Percentiles rank a stretch among this genome's conserved stretches.
Conservation (phyloP, 805 yeast species). For the Candida piceae region DNA sequence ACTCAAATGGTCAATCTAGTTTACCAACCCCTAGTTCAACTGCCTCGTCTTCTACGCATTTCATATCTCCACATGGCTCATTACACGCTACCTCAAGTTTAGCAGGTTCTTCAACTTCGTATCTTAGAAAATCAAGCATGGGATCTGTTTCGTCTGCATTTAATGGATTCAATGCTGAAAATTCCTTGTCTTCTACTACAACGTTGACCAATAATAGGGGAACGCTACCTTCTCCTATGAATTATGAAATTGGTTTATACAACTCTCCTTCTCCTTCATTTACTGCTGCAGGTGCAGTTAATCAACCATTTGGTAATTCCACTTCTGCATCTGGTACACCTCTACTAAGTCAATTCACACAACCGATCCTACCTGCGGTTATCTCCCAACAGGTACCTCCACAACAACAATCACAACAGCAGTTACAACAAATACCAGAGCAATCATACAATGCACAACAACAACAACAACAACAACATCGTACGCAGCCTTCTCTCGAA, state of each 20-base stretch:
- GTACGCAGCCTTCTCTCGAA: background rate
- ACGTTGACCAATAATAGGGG: slow-evolving; percentile 4
- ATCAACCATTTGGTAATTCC: background rate
- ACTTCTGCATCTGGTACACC: background rate
- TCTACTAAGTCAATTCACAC: background rate
- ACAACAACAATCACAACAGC: slow-evolving; percentile 7
- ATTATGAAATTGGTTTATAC: slow-evolving; percentile 2
- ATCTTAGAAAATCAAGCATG: slow-evolving; percentile 1
- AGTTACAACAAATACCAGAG: slow-evolving; percentile 1
- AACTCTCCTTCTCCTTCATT: slow-evolving; percentile 6
- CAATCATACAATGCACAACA: background rate
- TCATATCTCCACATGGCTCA: background rate
- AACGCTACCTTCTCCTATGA: slow-evolving; percentile 6
- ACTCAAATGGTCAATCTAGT: background rate
- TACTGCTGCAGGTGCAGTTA: background rate
- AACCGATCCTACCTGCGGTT: slow-evolving; percentile 1
- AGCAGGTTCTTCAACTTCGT: slow-evolving; percentile 1
- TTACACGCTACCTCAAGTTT: background rate
- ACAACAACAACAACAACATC: slow-evolving; percentile 3
- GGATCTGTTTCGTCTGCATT: slow-evolving; percentile 2
- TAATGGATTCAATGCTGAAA: slow-evolving; percentile 1
- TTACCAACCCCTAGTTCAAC: background rate
- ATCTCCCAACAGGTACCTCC: background rate
- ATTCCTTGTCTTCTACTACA: slow-evolving; percentile 7
- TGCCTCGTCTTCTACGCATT: background rate